These are phyloP conservation scores for Penstemon eatonii DNA, from an alignment of 257 asterid species.

Conservation along the genomic window DNA sequence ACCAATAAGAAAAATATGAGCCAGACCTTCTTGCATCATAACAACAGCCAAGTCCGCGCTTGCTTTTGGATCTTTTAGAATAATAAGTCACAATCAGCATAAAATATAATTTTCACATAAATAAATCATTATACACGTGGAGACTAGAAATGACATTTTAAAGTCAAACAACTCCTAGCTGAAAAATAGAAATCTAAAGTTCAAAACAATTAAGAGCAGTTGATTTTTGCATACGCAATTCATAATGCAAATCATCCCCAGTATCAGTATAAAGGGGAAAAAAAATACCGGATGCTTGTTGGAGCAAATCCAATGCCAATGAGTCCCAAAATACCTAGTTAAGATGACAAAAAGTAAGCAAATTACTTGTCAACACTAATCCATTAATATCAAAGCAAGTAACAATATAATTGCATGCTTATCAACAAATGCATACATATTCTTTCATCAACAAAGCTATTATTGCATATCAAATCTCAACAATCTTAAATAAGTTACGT, in stretches of 20 bases:
- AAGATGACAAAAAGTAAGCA: constrained; percentile 25
- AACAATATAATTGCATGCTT: neutral
- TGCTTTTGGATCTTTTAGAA: constrained; percentile 75
- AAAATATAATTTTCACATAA: too few relatives aligned
- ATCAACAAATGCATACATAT: neutral
- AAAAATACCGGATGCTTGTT: constrained; percentile 80
- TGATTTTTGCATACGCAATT: too few relatives aligned
- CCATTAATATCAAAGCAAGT: neutral
- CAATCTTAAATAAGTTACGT: too few relatives aligned
- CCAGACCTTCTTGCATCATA: constrained; percentile 96
- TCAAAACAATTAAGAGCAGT: too few relatives aligned
- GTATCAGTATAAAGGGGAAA: neutral
- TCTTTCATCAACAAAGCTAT: too few relatives aligned
- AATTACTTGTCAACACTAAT: neutral
- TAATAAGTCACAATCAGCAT: constrained; percentile 31
- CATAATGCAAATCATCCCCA: too few relatives aligned
- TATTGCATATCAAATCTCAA: too few relatives aligned
- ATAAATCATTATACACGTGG: too few relatives aligned
- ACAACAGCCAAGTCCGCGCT: constrained; percentile 93
- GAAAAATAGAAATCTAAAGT: too few relatives aligned
- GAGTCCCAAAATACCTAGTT: constrained; percentile 86
- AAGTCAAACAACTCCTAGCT: too few relatives aligned
- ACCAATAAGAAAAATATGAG: constrained; percentile 81
- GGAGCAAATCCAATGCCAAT: constrained; percentile 72
- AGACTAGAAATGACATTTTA: too few relatives aligned